Evolutionary conservation across 2,329 filamentous ascomycete species (phyloP).

Genomic region (Talaromyces verruculosus): DNA sequence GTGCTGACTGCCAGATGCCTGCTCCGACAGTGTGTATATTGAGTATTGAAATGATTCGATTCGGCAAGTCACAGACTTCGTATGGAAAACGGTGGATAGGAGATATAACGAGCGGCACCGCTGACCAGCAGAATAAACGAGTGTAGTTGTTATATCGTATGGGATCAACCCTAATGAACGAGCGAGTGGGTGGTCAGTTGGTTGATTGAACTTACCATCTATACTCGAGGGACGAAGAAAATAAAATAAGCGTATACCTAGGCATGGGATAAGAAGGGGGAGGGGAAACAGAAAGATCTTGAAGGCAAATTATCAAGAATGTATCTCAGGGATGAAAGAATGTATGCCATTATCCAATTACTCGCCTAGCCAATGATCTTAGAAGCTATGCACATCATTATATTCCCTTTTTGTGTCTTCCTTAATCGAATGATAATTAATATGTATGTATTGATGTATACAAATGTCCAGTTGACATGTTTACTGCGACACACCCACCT

Average conservation of each 20-base stretch:
- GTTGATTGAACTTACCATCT: not conserved
- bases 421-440: too few relatives aligned
- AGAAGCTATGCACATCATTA: not conserved
- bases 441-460: too few relatives aligned
- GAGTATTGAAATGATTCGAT: not conserved
- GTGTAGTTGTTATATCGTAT: not conserved
- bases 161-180: constrained; percentile 4
- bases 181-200: not conserved
- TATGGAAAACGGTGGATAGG: not conserved
- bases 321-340: constrained; percentile 3
- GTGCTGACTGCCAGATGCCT: constrained; percentile 1
- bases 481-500: not conserved
- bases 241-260: not conserved
- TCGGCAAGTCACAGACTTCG: not conserved
- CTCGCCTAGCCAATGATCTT: not conserved
- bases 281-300: not conserved
- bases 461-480: not conserved
- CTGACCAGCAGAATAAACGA: constrained; percentile 9
- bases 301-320: constrained; percentile 8
- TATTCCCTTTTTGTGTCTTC: not conserved
- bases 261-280: not conserved
- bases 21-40: not conserved
- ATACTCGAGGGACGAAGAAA: not conserved
- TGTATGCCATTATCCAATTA: not conserved
- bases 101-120: not conserved